phyloP scores from a whole-genome alignment of 225 moss, liverwort and hornwort genomes.

The Asterella californica region DNA sequence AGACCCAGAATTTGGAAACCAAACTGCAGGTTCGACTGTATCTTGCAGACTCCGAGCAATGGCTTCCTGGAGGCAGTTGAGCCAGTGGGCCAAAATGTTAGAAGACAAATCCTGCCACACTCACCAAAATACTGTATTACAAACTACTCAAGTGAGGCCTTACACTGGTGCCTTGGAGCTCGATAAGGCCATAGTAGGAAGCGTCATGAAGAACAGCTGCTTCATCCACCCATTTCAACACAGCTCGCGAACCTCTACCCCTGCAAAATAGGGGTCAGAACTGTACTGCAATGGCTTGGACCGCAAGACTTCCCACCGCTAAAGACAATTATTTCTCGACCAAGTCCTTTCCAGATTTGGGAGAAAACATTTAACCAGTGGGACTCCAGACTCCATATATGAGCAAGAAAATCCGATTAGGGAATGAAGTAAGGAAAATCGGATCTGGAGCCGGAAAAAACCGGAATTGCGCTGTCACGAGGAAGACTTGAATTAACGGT shows the following conservation, averaged over 20 bases:
- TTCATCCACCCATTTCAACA: slow-evolving; percentile 76
- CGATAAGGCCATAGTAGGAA: slow-evolving; percentile 77
- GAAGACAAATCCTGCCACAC: background rate
- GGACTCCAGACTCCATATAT: background rate
- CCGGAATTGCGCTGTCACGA: no score
- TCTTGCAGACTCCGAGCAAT: slow-evolving; percentile 51
- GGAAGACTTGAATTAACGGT: no score
- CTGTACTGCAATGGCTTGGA: background rate
- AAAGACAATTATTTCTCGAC: no score
- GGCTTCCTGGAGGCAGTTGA: slow-evolving; percentile 38
- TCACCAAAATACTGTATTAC: background rate
- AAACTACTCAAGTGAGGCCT: slow-evolving; percentile 18
- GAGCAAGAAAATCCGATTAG: background rate
- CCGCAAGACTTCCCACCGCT: background rate
- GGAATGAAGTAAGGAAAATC: no score
- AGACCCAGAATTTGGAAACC: slow-evolving; percentile 8
- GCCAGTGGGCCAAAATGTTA: background rate
- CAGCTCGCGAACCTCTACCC: slow-evolving; percentile 80
- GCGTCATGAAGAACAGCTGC: slow-evolving; percentile 82
- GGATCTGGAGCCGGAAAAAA: no score
- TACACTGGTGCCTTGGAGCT: slow-evolving; percentile 71
- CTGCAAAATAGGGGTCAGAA: slow-evolving; percentile 37
- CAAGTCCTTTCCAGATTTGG: no score
- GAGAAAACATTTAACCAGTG: no score
- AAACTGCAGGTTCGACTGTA: slow-evolving; percentile 58